These are phyloP conservation scores for Tetracladium setigerum DNA, from an alignment of 495 filamentous ascomycete genomes.

Conservation along the genomic window DNA sequence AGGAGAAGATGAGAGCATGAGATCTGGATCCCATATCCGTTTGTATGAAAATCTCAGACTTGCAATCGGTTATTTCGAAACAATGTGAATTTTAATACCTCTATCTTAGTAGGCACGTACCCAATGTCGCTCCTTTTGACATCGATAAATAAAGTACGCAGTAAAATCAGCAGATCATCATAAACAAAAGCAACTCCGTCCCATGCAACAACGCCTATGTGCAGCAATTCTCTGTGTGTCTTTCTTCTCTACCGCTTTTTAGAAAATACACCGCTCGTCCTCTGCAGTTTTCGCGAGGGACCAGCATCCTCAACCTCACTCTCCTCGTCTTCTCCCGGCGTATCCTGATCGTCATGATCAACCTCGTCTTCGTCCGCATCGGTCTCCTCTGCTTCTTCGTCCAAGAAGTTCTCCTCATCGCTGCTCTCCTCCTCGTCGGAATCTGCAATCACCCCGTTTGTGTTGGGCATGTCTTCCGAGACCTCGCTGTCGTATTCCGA, in stretches of 20 bases:
- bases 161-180: neutral
- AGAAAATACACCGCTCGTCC: constrained; percentile 22
- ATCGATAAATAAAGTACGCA: neutral
- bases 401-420: constrained; percentile 22
- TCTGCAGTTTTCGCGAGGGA: constrained; percentile 27
- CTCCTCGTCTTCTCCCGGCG: constrained; percentile 34
- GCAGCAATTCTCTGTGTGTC: neutral
- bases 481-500: constrained; percentile 20
- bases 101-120: no score
- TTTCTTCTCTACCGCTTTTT: constrained; percentile 13
- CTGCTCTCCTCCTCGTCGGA: constrained; percentile 36
- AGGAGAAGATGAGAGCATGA: no score
- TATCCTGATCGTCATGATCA: constrained; percentile 33
- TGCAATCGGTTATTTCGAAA: no score
- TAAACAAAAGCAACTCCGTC: constrained; percentile 5
- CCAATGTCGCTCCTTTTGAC: neutral
- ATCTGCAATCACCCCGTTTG: constrained; percentile 30
- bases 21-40: no score
- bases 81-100: no score
- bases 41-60: no score
- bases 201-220: constrained; percentile 19
- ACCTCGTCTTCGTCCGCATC: constrained; percentile 38
- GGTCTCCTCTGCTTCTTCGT: constrained; percentile 32
- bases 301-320: constrained; percentile 31
- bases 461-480: constrained; percentile 26